Conservation (phyloP, 2,329 filamentous ascomycete genomes). For the Aureobasidium sp. region DNA sequence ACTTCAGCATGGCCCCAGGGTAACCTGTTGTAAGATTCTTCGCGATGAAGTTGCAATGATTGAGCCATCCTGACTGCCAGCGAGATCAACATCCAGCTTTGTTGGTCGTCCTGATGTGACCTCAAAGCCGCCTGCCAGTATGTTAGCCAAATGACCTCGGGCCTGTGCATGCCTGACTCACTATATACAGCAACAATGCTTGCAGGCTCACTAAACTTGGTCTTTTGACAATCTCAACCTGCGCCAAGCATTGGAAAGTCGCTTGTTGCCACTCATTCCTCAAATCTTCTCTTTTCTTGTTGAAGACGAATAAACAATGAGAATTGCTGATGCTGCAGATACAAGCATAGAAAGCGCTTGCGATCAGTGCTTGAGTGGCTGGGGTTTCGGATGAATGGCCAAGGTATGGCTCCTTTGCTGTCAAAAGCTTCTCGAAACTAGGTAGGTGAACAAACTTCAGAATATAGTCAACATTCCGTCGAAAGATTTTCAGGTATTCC, state of each 20-base stretch:
- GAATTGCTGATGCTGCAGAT: constrained; percentile 8
- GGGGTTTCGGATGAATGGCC: not conserved
- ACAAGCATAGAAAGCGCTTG: constrained; percentile 7
- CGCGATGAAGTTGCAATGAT: constrained; percentile 1
- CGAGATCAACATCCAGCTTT: constrained; percentile 7
- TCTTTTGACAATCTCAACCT: not conserved
- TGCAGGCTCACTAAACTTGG: constrained; percentile 1
- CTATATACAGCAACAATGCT: not conserved
- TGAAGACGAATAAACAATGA: not conserved
- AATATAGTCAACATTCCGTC: not conserved
- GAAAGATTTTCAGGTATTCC: constrained; percentile 6
- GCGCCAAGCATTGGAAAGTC: not conserved
- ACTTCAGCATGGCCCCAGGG: constrained; percentile 1
- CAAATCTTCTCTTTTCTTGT: not conserved
- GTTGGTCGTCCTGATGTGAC: constrained; percentile 12
- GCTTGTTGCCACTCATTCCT: not conserved
- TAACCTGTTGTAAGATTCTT: not conserved
- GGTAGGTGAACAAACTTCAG: constrained; percentile 2
- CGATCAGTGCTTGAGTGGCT: not conserved
- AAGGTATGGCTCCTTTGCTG: constrained; percentile 1
- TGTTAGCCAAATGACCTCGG: not conserved
- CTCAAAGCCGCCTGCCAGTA: not conserved
- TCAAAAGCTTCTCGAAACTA: constrained; percentile 1
- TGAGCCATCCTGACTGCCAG: constrained; percentile 5
- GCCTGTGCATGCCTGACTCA: not conserved